Evolutionary conservation across 192 early-diverging fungal species (phyloP).

Genomic region (Rhizophagus sp.): DNA sequence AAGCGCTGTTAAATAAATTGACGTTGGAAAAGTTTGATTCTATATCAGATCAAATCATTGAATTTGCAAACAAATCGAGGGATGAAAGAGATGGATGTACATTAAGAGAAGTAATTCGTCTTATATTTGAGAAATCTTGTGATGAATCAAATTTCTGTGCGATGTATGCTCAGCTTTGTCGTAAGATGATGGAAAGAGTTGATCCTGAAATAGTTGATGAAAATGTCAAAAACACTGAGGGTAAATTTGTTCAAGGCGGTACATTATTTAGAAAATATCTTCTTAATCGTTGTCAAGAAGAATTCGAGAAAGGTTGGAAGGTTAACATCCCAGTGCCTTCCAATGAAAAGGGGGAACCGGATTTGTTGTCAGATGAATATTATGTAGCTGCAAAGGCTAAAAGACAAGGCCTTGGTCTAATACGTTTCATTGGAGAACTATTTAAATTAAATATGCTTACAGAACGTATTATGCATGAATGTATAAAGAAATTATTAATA

Average conservation of each 20-base stretch:
- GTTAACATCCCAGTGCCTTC: conserved; percentile 65
- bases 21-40: conserved; percentile 93
- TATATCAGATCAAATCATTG: conserved; percentile 81
- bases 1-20: conserved; percentile 94
- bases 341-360: conserved; percentile 59
- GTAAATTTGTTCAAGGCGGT: conserved; percentile 54
- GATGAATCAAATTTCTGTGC: conserved; percentile 90
- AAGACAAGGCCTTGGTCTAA: conserved; percentile 91
- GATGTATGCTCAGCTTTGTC: conserved; percentile 90
- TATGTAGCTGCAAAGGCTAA: conserved; percentile 89
- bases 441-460: conserved; percentile 90
- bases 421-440: conserved; percentile 93
- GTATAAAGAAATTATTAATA: conserved; percentile 78
- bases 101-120: conserved; percentile 78
- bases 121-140: conserved; percentile 93
- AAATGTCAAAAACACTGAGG: conserved; percentile 59
- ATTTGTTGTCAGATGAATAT: conserved; percentile 78
- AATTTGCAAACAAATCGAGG: conserved; percentile 70
- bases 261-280: conserved; percentile 88
- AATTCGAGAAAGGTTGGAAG: conserved; percentile 91
- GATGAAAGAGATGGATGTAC: conserved; percentile 69
- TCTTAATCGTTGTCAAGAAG: conserved; percentile 92
- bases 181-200: conserved; percentile 70
- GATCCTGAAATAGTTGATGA: conserved; percentile 59
- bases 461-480: conserved; percentile 94